Evolutionary conservation across 352 stramenopile genomes (phyloP).

Genomic region (Globisporangium rhizosaccharum): DNA sequence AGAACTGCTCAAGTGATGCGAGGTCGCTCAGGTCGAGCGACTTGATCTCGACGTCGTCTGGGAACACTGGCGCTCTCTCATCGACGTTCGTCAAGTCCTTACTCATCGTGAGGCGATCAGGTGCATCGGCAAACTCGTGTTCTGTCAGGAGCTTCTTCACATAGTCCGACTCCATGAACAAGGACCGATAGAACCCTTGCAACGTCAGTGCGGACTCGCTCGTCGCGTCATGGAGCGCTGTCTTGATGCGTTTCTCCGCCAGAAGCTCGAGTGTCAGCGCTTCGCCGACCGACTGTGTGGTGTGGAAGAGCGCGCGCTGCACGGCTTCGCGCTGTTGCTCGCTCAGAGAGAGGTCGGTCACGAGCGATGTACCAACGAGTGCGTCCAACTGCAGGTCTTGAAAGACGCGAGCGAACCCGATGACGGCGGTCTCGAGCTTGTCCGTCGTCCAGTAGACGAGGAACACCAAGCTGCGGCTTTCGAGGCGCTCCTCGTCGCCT

Average conservation of each 20-base stretch:
- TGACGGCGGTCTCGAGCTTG: no score
- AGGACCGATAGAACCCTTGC: background rate
- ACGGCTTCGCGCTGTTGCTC: background rate
- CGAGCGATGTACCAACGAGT: background rate
- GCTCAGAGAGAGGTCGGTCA: background rate
- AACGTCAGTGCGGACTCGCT: background rate
- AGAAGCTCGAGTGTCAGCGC: background rate
- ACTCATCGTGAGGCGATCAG: constrained; percentile 2
- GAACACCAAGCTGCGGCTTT: background rate
- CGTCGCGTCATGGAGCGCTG: background rate
- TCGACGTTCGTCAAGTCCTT: background rate
- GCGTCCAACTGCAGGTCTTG: background rate
- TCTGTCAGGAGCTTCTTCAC: background rate
- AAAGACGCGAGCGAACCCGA: constrained; percentile 4
- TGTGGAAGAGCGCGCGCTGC: background rate
- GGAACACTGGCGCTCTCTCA: background rate
- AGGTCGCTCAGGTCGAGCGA: constrained; percentile 1
- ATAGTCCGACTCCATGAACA: constrained; percentile 1
- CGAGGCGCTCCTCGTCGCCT: background rate
- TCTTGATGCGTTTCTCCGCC: background rate
- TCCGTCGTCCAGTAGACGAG: background rate
- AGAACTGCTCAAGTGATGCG: constrained; percentile 3
- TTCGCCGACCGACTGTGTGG: background rate
- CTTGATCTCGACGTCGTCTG: constrained; percentile 3
- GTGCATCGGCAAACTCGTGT: background rate